Conservation (phyloP, 257 asterid species). For the Voacanga thouarsii region DNA sequence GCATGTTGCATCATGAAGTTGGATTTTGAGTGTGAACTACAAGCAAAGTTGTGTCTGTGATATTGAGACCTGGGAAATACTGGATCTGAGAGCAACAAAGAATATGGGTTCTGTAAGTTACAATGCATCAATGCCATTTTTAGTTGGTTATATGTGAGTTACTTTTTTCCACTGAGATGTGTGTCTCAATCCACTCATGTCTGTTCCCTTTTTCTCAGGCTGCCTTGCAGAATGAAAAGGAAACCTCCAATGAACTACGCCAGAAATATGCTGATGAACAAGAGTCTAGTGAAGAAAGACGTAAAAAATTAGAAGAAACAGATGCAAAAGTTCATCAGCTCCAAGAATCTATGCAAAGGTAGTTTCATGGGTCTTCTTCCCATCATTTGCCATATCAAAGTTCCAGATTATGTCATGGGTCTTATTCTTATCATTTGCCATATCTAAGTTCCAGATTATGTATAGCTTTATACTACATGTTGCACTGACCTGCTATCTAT, state of each 20-base stretch:
- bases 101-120: neutral
- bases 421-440: conserved; percentile 1
- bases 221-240: conserved; percentile 54
- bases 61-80: neutral
- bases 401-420: conserved; percentile 11
- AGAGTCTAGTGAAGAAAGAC: conserved; percentile 57
- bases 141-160: neutral
- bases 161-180: neutral
- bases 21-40: neutral
- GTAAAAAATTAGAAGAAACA: conserved; percentile 70
- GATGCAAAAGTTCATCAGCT: conserved; percentile 64
- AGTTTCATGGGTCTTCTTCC: conserved; percentile 16
- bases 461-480: neutral
- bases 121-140: neutral
- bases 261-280: conserved; percentile 59
- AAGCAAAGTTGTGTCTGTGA: neutral
- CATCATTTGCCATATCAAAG: neutral
- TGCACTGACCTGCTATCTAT: neutral
- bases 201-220: conserved; percentile 38
- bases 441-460: conserved; percentile 8
- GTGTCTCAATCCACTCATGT: neutral
- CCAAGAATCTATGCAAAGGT: conserved; percentile 88
- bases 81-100: neutral
- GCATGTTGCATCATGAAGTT: neutral
- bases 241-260: conserved; percentile 49